Conservation (phyloP, 352 stramenopile species). For the Phytophthora uliginosa region DNA sequence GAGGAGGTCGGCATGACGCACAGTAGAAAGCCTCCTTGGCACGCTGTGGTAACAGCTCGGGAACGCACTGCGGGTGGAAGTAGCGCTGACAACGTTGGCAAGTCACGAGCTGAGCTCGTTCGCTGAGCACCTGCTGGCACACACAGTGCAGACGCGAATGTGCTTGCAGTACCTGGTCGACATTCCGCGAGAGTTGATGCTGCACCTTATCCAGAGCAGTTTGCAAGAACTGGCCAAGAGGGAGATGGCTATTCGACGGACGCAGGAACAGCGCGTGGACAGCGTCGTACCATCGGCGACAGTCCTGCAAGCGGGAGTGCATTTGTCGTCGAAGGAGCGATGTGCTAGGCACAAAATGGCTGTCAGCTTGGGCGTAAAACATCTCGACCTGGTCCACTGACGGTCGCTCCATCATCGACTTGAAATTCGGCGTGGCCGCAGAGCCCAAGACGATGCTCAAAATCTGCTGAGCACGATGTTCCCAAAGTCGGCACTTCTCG, state of each 20-base stretch:
- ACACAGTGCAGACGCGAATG: constrained; percentile 66
- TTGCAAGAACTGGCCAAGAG: constrained; percentile 58
- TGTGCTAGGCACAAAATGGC: constrained; percentile 64
- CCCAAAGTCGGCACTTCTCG: constrained; percentile 62
- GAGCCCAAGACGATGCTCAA: constrained; percentile 30
- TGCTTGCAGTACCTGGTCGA: constrained; percentile 25
- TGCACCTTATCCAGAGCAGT: constrained; percentile 46
- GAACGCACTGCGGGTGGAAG: constrained; percentile 75
- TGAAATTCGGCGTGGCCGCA: constrained; percentile 12
- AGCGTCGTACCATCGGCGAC: constrained; percentile 65
- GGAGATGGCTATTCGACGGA: constrained; percentile 42
- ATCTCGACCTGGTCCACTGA: constrained; percentile 55
- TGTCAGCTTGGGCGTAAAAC: constrained; percentile 68
- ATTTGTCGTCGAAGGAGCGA: constrained; percentile 76
- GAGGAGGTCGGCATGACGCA: constrained; percentile 22
- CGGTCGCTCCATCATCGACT: constrained; percentile 37
- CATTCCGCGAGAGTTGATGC: constrained; percentile 20
- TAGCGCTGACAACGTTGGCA: constrained; percentile 61
- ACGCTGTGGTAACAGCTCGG: constrained; percentile 23
- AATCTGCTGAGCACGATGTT: constrained; percentile 57
- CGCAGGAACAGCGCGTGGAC: constrained; percentile 70
- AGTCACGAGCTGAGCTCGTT: constrained; percentile 54
- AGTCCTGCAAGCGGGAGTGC: constrained; percentile 72
- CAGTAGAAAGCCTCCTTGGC: constrained; percentile 26
- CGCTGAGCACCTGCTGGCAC: constrained; percentile 74